phyloP scores from a whole-genome alignment of 2,329 filamentous ascomycete genomes.

The Tolypocladium ophioglossoides region DNA sequence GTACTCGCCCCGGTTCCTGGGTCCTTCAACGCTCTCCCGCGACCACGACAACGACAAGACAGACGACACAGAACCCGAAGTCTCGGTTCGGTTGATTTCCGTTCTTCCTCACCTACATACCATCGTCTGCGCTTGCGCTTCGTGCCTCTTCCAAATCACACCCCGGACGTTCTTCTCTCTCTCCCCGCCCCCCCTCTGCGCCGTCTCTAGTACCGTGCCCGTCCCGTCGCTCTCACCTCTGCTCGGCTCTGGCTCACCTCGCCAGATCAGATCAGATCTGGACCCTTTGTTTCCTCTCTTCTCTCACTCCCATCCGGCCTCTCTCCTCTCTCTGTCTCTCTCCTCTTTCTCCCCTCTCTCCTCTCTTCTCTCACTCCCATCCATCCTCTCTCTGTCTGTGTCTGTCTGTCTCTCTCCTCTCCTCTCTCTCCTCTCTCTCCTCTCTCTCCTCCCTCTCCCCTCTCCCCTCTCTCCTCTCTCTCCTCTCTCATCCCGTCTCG shows the following conservation, averaged over 20 bases:
- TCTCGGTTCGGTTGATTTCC: neutral
- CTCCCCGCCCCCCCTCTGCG: neutral
- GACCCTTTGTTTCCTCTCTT: constrained; percentile 4
- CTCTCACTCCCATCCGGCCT: constrained; percentile 4
- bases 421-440: too few species aligned
- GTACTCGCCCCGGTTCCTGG: neutral
- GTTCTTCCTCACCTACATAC: neutral
- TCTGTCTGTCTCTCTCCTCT: too few species aligned
- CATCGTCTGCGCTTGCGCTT: neutral
- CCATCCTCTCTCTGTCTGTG: too few species aligned
- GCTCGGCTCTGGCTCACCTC: neutral
- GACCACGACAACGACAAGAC: neutral
- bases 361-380: constrained; percentile 6
- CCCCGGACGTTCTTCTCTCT: neutral
- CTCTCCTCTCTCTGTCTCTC: constrained; percentile 3
- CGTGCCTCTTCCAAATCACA: neutral
- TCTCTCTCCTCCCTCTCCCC: constrained; percentile 3
- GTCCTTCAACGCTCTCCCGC: neutral
- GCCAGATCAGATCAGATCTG: neutral
- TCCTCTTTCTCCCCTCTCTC: neutral
- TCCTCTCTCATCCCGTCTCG: neutral
- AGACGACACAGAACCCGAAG: neutral
- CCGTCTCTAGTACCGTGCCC: neutral
- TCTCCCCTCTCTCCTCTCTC: too few species aligned
- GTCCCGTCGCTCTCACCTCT: neutral